phyloP scores from a whole-genome alignment of 129 eudicot species.

The Artemisia annua region DNA sequence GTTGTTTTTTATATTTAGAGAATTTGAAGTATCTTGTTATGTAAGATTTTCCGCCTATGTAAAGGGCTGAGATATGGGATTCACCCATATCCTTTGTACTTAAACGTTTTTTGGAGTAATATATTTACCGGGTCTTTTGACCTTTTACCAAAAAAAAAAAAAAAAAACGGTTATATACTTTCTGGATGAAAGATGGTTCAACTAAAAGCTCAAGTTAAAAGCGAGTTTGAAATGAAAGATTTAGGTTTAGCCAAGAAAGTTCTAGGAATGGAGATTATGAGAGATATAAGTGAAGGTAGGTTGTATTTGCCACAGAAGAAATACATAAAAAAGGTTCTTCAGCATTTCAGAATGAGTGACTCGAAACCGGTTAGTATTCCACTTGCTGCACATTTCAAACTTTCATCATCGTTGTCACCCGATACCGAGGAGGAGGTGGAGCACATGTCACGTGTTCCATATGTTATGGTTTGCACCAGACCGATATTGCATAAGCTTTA shows the following conservation, averaged over 20 bases:
- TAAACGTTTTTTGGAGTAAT: too few species aligned
- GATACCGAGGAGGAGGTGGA: not conserved
- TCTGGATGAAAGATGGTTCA: not conserved
- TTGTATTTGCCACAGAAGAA: not conserved
- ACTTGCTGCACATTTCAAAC: not conserved
- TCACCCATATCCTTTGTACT: too few species aligned
- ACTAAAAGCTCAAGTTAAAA: not conserved
- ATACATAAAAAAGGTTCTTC: slow-evolving; percentile 3
- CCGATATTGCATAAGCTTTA: not conserved
- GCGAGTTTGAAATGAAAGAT: not conserved
- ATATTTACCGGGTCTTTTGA: too few species aligned
- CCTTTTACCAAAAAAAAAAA: too few species aligned
- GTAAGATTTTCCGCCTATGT: too few species aligned
- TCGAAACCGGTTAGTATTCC: not conserved
- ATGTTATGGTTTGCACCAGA: too few species aligned
- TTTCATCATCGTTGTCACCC: not conserved
- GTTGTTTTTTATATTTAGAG: too few species aligned
- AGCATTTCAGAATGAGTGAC: not conserved
- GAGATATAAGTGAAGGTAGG: not conserved
- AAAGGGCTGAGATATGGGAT: too few species aligned
- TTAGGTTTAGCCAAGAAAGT: not conserved
- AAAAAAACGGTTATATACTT: not conserved
- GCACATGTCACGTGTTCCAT: not conserved
- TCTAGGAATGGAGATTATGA: not conserved
- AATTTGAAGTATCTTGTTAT: too few species aligned